Evolutionary conservation across 208 protist species (phyloP).

Genomic region (Leishmania mexicana): DNA sequence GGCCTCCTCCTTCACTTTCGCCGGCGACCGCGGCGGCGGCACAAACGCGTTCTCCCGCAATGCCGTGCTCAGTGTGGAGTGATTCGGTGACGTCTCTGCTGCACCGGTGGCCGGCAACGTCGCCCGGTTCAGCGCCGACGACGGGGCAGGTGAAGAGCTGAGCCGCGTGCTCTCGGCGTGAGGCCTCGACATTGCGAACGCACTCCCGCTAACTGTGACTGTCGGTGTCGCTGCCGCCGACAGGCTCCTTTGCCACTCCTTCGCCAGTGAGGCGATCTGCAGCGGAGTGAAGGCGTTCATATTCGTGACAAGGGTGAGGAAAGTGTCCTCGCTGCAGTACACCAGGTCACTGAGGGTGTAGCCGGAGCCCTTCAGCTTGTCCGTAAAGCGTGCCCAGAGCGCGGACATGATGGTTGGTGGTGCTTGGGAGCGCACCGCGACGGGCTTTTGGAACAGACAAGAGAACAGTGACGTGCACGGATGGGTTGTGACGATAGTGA

Average conservation of each 20-base stretch:
- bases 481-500: not conserved
- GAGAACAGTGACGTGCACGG: not conserved
- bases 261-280: constrained; percentile 44
- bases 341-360: constrained; percentile 64
- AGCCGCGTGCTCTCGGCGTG: not conserved
- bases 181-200: not conserved
- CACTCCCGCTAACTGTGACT: not conserved
- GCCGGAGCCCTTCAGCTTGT: constrained; percentile 50
- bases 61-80: constrained; percentile 21
- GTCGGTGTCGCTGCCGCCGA: not conserved
- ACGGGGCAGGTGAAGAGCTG: not conserved
- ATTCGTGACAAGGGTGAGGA: constrained; percentile 61
- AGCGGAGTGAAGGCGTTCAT: constrained; percentile 56
- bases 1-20: constrained; percentile 36
- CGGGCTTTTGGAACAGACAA: not conserved
- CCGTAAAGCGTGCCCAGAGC: constrained; percentile 52
- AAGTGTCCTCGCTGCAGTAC: constrained; percentile 67
- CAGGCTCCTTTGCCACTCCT: constrained; percentile 43
- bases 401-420: constrained; percentile 34
- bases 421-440: not conserved
- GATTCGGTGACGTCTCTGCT: constrained; percentile 8
- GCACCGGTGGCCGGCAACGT: not conserved
- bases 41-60: constrained; percentile 29
- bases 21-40: constrained; percentile 25
- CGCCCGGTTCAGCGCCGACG: not conserved